Percentiles rank a stretch among this genome's conserved stretches.
Conservation (phyloP, 495 filamentous ascomycete species). For the Neurospora tetraspora region DNA sequence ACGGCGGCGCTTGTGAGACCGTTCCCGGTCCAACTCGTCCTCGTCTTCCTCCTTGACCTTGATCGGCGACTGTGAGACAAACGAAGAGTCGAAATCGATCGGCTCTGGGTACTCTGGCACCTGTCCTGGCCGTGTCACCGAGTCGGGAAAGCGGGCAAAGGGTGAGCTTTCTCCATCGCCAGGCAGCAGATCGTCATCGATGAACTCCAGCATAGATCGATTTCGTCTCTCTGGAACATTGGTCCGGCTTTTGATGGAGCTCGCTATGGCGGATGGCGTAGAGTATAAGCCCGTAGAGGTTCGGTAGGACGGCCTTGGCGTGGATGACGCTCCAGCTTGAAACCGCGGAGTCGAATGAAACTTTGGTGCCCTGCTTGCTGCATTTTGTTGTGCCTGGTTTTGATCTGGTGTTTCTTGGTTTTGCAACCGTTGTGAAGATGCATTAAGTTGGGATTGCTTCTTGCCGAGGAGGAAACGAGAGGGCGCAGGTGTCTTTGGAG, state of each 20-base stretch:
- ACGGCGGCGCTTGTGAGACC: constrained; percentile 20
- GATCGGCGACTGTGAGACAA: constrained; percentile 11
- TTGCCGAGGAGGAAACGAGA: neutral
- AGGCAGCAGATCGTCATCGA: constrained; percentile 14
- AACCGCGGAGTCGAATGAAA: constrained; percentile 36
- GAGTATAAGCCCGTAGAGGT: constrained; percentile 4
- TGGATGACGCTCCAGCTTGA: constrained; percentile 11
- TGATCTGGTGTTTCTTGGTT: neutral
- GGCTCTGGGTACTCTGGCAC: constrained; percentile 17
- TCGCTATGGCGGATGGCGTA: constrained; percentile 10
- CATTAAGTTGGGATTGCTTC: neutral
- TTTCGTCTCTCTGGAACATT: constrained; percentile 3
- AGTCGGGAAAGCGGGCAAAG: neutral
- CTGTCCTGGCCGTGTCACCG: neutral
- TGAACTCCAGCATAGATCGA: constrained; percentile 20
- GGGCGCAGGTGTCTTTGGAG: neutral
- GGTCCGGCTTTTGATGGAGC: constrained; percentile 6
- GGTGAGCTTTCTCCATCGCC: constrained; percentile 9
- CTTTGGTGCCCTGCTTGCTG: neutral
- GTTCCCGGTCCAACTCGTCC: neutral
- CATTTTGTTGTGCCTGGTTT: neutral
- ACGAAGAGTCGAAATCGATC: constrained; percentile 25
- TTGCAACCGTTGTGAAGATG: neutral
- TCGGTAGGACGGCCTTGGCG: constrained; percentile 12
- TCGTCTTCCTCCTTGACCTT: constrained; percentile 1